Base-by-base conservation (phyloP, 768 basidiomycete species). In the Ramaria rubella region DNA sequence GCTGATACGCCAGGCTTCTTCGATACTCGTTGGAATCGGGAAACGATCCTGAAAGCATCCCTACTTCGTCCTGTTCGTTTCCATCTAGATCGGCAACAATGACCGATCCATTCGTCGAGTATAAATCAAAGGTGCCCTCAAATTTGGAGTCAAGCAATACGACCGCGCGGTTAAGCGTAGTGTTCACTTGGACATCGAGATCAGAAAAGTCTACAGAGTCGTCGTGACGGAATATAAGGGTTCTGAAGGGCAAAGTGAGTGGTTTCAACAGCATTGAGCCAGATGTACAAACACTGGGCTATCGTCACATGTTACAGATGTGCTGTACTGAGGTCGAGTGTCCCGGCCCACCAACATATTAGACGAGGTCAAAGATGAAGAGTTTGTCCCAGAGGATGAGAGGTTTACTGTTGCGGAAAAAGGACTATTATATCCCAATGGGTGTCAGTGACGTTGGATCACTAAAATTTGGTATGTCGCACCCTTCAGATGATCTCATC, bases 21-120 rank as follows among this genome's bases (percentile, higher is more conserved):
- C 55, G 55, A 45, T 56, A 56, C 11, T 21, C 15, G 8, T 30
- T 5, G 11, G n/a, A n/a, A 12, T 34, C 33, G 8, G 55, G 55
- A 27, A 46, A 46, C 23, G 43, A 11, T 15, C 55, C 55, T 23
- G 1, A 19, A 8, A 46, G 29, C 17, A n/a, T 8, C 8, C 34
- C 49, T 17, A 17, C 1, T 15, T 31, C 21, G 23, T 46, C 21
- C 21, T 49, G 29, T n/a, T n/a, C 19, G 29, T 45, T 24, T 9
- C 44, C 55, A n/a, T 56, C 55, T 6, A 56, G 27, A 30, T 56
- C 55, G 3, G 55, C 30, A 19, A 56, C 55, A n/a, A 56, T 27
- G 12, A 56, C 46, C 5, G 55, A 46, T 14, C 55, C 55, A 24
- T 56, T 49, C n/a, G 19, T 56, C 9, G 55, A 56, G 31, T 33